These are phyloP conservation scores for Beauveria brongniartii DNA, from an alignment of 2,329 filamentous ascomycete species.

Conservation along the genomic window DNA sequence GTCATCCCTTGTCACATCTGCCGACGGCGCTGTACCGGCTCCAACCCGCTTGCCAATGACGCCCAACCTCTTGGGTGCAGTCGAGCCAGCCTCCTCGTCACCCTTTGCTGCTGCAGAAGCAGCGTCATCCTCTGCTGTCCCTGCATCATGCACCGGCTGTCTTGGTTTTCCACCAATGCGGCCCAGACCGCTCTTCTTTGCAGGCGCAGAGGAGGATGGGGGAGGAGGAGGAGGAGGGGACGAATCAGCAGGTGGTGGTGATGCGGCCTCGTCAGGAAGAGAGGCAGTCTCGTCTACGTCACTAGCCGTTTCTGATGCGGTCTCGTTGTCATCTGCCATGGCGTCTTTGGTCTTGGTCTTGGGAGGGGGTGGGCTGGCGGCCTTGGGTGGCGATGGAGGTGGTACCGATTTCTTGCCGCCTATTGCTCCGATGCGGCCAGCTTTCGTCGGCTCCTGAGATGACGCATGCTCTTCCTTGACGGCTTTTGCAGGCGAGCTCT, in stretches of 20 bases:
- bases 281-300: conserved; percentile 20
- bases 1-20: conserved; percentile 11
- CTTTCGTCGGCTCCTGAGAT: conserved; percentile 10
- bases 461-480: background rate
- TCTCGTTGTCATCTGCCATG: conserved; percentile 21
- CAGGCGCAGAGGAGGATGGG: conserved; percentile 16
- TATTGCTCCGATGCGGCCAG: conserved; percentile 27
- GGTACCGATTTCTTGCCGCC: conserved; percentile 25
- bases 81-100: background rate
- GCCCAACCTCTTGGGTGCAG: conserved; percentile 21
- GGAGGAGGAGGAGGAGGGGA: conserved; percentile 14
- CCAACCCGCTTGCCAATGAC: conserved; percentile 26
- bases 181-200: conserved; percentile 29
- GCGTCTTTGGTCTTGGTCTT: conserved; percentile 1
- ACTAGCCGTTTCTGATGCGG: conserved; percentile 36
- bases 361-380: conserved; percentile 16
- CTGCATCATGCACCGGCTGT: conserved; percentile 15
- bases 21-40: conserved; percentile 1
- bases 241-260: conserved; percentile 3
- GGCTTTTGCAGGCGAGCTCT: conserved; percentile 7
- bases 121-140: conserved; percentile 7
- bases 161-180: conserved; percentile 28
- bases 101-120: conserved; percentile 13
- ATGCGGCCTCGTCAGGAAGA: conserved; percentile 13
- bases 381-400: conserved; percentile 3